Conservation (phyloP, 495 filamentous ascomycete genomes). For the Thozetella sp. region DNA sequence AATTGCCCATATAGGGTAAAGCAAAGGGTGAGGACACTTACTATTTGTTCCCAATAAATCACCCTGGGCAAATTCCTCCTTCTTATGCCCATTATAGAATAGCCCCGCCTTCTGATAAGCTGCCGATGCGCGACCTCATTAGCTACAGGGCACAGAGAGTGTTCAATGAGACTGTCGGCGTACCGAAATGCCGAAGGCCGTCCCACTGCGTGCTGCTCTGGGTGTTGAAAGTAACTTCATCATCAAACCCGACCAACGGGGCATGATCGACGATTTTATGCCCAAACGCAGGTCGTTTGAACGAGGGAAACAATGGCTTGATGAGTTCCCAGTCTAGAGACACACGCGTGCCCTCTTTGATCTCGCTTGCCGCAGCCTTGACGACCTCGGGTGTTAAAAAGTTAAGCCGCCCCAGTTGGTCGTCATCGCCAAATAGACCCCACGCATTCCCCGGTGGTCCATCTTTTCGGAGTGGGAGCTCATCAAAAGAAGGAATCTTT, state of each 20-base stretch:
- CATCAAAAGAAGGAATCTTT: not conserved
- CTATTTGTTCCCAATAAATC: not conserved
- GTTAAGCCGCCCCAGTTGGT: constrained; percentile 54
- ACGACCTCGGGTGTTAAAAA: constrained; percentile 44
- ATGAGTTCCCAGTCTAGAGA: constrained; percentile 22
- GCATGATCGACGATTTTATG: constrained; percentile 35
- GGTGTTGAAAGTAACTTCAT: constrained; percentile 47
- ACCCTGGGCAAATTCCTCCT: not conserved
- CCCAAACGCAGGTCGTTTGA: constrained; percentile 27
- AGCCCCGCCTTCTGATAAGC: not conserved
- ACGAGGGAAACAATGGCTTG: constrained; percentile 27
- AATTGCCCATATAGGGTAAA: not conserved
- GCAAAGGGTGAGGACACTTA: not conserved
- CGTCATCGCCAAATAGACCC: constrained; percentile 45
- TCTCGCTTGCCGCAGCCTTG: constrained; percentile 39
- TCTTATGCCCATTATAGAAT: constrained; percentile 28
- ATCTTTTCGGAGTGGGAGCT: not conserved
- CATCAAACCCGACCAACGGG: constrained; percentile 48
- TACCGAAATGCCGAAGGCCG: constrained; percentile 47
- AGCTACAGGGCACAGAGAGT: not conserved
- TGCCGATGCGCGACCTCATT: not conserved
- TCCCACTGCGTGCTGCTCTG: constrained; percentile 59
- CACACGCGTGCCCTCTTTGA: constrained; percentile 36
- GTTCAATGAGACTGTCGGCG: not conserved
- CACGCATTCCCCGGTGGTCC: constrained; percentile 52